These are phyloP conservation scores for Xylaria sp. DNA, from an alignment of 2,329 filamentous ascomycete species.

Conservation along the genomic window DNA sequence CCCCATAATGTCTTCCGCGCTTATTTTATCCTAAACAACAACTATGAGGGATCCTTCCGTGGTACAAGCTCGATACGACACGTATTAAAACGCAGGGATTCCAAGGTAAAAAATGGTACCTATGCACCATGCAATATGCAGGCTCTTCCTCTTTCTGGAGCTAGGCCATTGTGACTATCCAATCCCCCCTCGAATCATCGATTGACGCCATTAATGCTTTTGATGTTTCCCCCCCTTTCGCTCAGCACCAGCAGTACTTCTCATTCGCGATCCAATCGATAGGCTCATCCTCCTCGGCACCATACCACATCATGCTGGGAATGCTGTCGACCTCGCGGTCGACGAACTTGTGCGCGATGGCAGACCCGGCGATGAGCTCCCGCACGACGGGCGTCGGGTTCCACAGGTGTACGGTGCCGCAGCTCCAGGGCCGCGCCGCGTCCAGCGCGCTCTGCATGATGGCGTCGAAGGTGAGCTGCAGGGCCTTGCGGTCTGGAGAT, in stretches of 20 bases:
- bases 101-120: not conserved
- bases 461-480: slow-evolving; percentile 65
- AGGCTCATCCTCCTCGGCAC: slow-evolving; percentile 58
- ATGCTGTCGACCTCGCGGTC: slow-evolving; percentile 74
- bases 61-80: not conserved
- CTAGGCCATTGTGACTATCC: not conserved
- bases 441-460: slow-evolving; percentile 73
- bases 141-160: not conserved
- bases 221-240: not conserved
- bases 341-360: slow-evolving; percentile 61
- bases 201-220: not conserved
- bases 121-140: not conserved
- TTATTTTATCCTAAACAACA: not conserved
- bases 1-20: not conserved
- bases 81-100: not conserved
- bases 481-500: slow-evolving; percentile 44
- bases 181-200: no score
- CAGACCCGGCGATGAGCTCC: slow-evolving; percentile 58
- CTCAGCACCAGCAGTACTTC: slow-evolving; percentile 81
- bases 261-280: slow-evolving; percentile 80
- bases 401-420: slow-evolving; percentile 81
- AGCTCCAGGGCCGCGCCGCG: slow-evolving; percentile 77
- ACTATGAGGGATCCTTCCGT: not conserved
- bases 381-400: slow-evolving; percentile 72
- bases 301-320: slow-evolving; percentile 77